phyloP scores from a whole-genome alignment of 2,329 filamentous ascomycete genomes.

The Pseudonectria foliicola region DNA sequence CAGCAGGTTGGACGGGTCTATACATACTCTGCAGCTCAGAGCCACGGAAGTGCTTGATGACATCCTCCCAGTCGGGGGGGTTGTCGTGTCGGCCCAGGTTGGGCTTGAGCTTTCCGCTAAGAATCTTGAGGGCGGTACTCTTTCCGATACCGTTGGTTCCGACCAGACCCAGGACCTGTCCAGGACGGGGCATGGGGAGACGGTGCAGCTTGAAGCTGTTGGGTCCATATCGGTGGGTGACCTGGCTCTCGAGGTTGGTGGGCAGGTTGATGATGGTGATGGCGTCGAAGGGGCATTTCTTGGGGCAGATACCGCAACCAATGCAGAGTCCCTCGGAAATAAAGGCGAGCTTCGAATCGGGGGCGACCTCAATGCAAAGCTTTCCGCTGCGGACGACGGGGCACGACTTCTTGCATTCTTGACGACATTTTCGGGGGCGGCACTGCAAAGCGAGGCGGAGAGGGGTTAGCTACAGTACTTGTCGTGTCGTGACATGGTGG shows the following conservation, averaged over 20 bases:
- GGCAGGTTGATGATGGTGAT: constrained; percentile 99
- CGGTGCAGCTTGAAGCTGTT: constrained; percentile 99
- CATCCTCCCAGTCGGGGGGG: constrained; percentile 98
- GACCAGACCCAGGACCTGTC: constrained; percentile 91
- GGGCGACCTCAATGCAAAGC: constrained; percentile 88
- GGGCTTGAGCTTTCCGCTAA: constrained; percentile 96
- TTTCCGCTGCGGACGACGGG: constrained; percentile 96
- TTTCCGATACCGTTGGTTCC: constrained; percentile 99
- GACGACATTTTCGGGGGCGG: constrained; percentile 70
- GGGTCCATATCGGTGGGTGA: constrained; percentile 96
- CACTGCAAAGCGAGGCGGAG: constrained; percentile 26
- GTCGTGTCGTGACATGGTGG: constrained; percentile 12
- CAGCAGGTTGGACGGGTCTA: neutral
- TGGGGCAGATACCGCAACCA: constrained; percentile 98
- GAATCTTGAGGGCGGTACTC: constrained; percentile 98
- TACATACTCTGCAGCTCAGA: constrained; percentile 89
- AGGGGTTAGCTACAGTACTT: constrained; percentile 22
- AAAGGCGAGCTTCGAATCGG: constrained; percentile 90
- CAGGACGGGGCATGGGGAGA: constrained; percentile 89
- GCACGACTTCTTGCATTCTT: constrained; percentile 99
- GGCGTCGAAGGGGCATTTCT: constrained; percentile 97
- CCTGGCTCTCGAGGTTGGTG: constrained; percentile 96
- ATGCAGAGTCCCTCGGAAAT: constrained; percentile 95
- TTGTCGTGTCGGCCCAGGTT: constrained; percentile 94
- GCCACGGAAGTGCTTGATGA: constrained; percentile 95